A percentile compares a stretch with the other conserved stretches of the same genome.
Conservation (phyloP, 2,329 filamentous ascomycete genomes). For the Paradendryphiella salina region DNA sequence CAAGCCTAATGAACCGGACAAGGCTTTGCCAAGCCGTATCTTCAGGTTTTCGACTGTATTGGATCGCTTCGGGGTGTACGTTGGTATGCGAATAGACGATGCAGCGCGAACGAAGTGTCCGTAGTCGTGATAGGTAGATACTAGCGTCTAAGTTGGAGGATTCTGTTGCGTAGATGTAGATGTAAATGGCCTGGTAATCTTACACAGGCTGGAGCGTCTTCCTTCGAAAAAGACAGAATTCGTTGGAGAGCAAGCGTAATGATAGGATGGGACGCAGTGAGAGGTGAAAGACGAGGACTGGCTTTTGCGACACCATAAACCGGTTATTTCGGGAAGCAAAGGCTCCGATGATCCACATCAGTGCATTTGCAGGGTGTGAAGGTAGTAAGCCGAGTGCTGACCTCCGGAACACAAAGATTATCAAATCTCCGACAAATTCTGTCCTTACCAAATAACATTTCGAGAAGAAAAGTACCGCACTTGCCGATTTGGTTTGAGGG, state of each 20-base stretch:
- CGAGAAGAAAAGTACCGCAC: too few relatives aligned
- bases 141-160: background rate
- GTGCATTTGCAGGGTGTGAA: slow-evolving; percentile 9
- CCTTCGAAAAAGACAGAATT: background rate
- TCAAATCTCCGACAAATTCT: background rate
- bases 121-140: background rate
- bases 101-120: background rate
- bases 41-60: background rate
- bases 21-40: background rate
- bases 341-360: slow-evolving; percentile 6
- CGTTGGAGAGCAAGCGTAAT: background rate
- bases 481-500: too few relatives aligned
- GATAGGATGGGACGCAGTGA: background rate
- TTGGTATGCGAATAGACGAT: background rate
- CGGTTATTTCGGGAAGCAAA: background rate
- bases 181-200: background rate
- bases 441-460: background rate
- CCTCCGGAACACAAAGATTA: background rate
- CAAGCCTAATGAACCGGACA: background rate
- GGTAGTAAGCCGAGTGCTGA: background rate
- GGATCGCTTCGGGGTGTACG: background rate
- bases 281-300: background rate
- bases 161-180: background rate
- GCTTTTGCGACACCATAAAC: background rate
- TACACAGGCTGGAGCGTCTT: background rate